Evolutionary conservation across 306 rosid genomes (phyloP), one percentile per base, ranked within the genome.

Genomic region (Cyclanthera cordifolia): DNA sequence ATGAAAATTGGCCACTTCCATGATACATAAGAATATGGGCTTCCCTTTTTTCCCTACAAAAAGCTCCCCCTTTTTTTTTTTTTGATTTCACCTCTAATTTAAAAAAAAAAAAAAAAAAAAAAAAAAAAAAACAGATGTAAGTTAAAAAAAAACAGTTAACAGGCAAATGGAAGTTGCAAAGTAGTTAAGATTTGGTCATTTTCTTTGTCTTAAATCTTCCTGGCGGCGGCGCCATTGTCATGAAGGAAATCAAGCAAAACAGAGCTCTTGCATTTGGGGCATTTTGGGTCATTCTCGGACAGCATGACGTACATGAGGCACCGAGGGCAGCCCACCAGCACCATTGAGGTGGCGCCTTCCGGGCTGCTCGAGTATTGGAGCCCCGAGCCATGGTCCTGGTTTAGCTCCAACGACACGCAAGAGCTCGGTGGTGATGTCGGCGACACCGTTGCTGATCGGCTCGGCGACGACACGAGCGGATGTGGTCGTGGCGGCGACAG

Each of bases 281-380:
- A 93, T 49, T 88, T 88, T 0, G 91, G 95, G 43, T 93, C 91
- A 41, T 76, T 80, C 68, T 86, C 91, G 0, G 88, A 78, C 23
- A 93, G 89, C 99, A 93, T 93, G 45, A 90, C 87, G 49, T 89
- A 93, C 96, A 93, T 93, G 67, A 90, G 95, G 27, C 99, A 93
- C 4, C 87, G 79, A 0, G 95, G 95, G 43, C 99, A 93, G 0
- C 99, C 99, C 1, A 85, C 95, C 0, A 93, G 66, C 68, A 88
- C 85, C 96, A 93, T 85, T 48, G 91, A 93, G 6, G 85, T 83
- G 0, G 82, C 85, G 0, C 81, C 85, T 76, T 93, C 95, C 0
- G 88, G 90, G 78, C 86, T 93, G 76, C 75, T 80, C 0, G 87
- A 80, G 82, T 84, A 77, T 78, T 72, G 49, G 7, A 34, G 64